phyloP scores from a whole-genome alignment of 257 asterid species.

The Primulina huaijiensis region DNA sequence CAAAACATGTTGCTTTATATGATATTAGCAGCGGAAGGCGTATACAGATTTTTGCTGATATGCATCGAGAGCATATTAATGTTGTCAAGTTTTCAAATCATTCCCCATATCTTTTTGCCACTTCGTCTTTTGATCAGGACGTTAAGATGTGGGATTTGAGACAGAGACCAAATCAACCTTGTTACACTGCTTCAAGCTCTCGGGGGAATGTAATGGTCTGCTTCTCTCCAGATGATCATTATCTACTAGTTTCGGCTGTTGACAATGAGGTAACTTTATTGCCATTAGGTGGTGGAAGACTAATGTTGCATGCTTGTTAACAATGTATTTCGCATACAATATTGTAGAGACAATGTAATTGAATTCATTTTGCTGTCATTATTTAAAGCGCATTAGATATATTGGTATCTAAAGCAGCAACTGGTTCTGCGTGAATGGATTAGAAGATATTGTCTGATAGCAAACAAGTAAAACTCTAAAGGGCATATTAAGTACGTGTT shows the following conservation, averaged over 20 bases:
- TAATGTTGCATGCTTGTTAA: slow-evolving; percentile 11
- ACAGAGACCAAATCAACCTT: slow-evolving; percentile 69
- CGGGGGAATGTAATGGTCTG: slow-evolving; percentile 95
- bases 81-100: slow-evolving; percentile 94
- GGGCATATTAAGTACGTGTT: neutral
- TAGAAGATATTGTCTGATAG: slow-evolving; percentile 9
- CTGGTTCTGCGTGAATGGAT: slow-evolving; percentile 14
- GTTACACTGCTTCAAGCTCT: slow-evolving; percentile 78
- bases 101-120: slow-evolving; percentile 82
- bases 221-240: slow-evolving; percentile 90
- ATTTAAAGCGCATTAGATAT: too few relatives aligned
- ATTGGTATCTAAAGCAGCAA: too few relatives aligned
- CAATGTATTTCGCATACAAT: slow-evolving; percentile 7
- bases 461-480: slow-evolving; percentile 10
- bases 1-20: slow-evolving; percentile 75
- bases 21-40: slow-evolving; percentile 72
- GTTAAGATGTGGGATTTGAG: slow-evolving; percentile 95
- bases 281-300: neutral
- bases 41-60: slow-evolving; percentile 69
- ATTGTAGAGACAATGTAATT: neutral
- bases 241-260: slow-evolving; percentile 93
- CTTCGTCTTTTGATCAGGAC: slow-evolving; percentile 85
- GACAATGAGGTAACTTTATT: slow-evolving; percentile 75
- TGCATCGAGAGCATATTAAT: slow-evolving; percentile 84
- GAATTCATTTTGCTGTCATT: neutral